A percentile compares a stretch with the other conserved stretches of the same genome.
Evolutionary conservation across 108 stramenopile species (phyloP).

Genomic region (Stephanodiscus triporus): DNA sequence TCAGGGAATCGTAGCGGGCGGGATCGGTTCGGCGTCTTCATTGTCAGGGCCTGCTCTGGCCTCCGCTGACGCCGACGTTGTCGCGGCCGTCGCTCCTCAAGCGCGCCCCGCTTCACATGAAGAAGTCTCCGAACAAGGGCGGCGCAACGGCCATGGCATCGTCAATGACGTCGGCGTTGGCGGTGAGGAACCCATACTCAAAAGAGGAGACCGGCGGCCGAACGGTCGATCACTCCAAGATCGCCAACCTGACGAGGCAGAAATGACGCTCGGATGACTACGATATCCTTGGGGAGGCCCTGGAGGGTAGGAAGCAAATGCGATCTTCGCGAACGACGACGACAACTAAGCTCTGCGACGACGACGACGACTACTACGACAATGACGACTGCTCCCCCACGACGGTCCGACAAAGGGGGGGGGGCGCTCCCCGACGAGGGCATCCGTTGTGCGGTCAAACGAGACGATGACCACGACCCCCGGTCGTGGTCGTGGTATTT

Average conservation of each 20-base stretch:
- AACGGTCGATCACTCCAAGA: neutral
- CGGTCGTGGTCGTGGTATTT: too few relatives aligned
- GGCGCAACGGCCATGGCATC: neutral
- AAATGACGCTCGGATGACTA: constrained; percentile 12
- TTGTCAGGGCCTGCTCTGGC: neutral
- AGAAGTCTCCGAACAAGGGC: constrained; percentile 10
- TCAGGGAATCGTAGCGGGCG: too few relatives aligned
- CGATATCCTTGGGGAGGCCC: constrained; percentile 37
- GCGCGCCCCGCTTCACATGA: constrained; percentile 47
- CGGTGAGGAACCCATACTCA: constrained; percentile 20
- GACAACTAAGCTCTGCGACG: neutral
- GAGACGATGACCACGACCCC: too few relatives aligned
- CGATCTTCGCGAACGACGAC: neutral
- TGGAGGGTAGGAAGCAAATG: constrained; percentile 21
- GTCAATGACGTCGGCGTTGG: neutral
- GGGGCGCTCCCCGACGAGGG: too few relatives aligned
- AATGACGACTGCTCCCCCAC: too few relatives aligned
- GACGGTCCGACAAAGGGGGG: too few relatives aligned
- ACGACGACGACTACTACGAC: neutral
- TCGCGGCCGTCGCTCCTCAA: constrained; percentile 5
- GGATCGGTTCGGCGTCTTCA: neutral
- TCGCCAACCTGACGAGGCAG: neutral
- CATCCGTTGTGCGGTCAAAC: too few relatives aligned
- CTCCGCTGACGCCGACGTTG: neutral
- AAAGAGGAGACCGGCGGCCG: too few relatives aligned